Conservation (phyloP, 2,329 filamentous ascomycete species). For the Aspergillus pseudotamarii region DNA sequence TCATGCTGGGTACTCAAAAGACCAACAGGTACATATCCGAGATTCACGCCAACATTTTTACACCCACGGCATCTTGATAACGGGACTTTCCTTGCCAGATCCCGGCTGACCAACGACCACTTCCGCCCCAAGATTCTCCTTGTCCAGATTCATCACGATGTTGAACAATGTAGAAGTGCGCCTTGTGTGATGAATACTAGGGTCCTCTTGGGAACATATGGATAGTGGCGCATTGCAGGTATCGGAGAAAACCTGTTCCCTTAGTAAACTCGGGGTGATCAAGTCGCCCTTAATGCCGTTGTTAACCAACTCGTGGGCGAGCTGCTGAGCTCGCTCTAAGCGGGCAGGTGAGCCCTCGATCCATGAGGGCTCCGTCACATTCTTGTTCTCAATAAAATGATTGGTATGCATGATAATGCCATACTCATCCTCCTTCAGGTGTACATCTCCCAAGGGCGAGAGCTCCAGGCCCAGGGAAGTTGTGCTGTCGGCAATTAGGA, state of each 20-base stretch:
- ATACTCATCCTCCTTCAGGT: constrained; percentile 38
- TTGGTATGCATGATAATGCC: constrained; percentile 50
- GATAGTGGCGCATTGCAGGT: constrained; percentile 38
- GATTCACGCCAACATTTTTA: not conserved
- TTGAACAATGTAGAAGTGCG: constrained; percentile 40
- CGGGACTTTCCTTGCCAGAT: constrained; percentile 29
- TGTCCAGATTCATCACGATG: constrained; percentile 39
- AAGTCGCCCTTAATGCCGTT: constrained; percentile 23
- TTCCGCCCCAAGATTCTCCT: constrained; percentile 30
- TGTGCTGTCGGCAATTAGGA: constrained; percentile 54
- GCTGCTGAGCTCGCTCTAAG: constrained; percentile 27
- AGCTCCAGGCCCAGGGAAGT: constrained; percentile 31
- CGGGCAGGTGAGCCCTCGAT: constrained; percentile 37
- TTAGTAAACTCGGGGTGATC: constrained; percentile 27
- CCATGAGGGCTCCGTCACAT: constrained; percentile 38
- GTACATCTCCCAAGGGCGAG: constrained; percentile 32
- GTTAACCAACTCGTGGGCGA: constrained; percentile 28
- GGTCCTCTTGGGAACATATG: constrained; percentile 39
- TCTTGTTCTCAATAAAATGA: constrained; percentile 42
- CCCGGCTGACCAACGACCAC: constrained; percentile 37
- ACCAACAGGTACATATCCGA: not conserved
- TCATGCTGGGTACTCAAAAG: not conserved
- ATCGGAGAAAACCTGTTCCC: constrained; percentile 41
- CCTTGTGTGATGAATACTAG: constrained; percentile 26
- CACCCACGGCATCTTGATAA: constrained; percentile 32